Conservation (phyloP, 495 filamentous ascomycete species). For the Penicillium malachiteum region DNA sequence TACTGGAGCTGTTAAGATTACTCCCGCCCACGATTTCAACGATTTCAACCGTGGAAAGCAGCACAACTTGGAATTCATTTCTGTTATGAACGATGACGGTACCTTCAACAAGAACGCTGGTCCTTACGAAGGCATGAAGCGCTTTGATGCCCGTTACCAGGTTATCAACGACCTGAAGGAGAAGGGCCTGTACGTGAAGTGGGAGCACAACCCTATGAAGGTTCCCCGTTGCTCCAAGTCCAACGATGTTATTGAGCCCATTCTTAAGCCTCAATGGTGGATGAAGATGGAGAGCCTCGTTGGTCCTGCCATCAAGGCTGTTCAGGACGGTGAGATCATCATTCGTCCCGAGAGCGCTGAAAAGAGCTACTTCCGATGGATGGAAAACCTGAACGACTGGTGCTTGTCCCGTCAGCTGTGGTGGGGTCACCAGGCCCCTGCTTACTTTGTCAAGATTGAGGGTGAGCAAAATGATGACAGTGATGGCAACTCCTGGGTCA, state of each 20-base stretch:
- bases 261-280: slow-evolving; percentile 81
- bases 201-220: slow-evolving; percentile 76
- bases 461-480: slow-evolving; percentile 53
- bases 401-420: slow-evolving; percentile 80
- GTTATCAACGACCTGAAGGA: slow-evolving; percentile 70
- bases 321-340: slow-evolving; percentile 66
- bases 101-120: slow-evolving; percentile 64
- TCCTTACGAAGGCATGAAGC: slow-evolving; percentile 63
- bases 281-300: slow-evolving; percentile 64
- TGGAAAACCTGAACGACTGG: slow-evolving; percentile 76
- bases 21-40: slow-evolving; percentile 75
- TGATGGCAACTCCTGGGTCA: slow-evolving; percentile 65
- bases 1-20: slow-evolving; percentile 79
- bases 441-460: slow-evolving; percentile 70
- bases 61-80: slow-evolving; percentile 58
- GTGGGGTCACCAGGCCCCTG: slow-evolving; percentile 82
- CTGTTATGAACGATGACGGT: slow-evolving; percentile 58
- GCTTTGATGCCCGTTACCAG: slow-evolving; percentile 73
- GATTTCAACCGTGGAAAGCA: slow-evolving; percentile 71
- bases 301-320: slow-evolving; percentile 62
- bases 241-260: slow-evolving; percentile 79
- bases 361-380: slow-evolving; percentile 72
- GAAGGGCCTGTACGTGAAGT: slow-evolving; percentile 70
- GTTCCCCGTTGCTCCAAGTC: slow-evolving; percentile 71
- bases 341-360: slow-evolving; percentile 68